Conservation (phyloP, 1,284 basidiomycete genomes). For the Pholiota adiposa region DNA sequence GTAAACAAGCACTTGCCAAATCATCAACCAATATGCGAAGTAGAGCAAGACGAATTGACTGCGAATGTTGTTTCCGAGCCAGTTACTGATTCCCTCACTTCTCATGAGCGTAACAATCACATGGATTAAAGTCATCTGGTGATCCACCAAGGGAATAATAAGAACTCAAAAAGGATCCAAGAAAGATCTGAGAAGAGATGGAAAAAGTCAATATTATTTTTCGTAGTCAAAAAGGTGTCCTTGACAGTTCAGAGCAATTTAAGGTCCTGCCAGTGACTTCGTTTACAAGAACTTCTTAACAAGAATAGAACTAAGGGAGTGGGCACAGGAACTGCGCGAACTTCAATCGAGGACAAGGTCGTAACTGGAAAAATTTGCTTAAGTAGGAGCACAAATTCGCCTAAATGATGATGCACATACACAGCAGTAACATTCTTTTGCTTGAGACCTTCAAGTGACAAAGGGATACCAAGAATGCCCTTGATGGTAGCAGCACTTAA, state of each 20-base stretch:
- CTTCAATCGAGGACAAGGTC: slow-evolving; percentile 1
- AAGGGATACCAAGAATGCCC: slow-evolving; percentile 35
- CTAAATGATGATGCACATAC: slow-evolving; percentile 24
- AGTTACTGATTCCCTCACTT: too few species aligned
- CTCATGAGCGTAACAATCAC: background rate
- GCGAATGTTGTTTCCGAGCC: background rate
- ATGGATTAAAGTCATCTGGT: background rate
- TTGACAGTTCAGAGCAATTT: background rate
- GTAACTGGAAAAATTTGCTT: background rate
- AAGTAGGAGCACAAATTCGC: background rate
- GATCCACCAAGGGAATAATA: background rate
- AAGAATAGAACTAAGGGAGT: too few species aligned
- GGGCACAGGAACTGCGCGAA: too few species aligned
- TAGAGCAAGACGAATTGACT: too few species aligned
- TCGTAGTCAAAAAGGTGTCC: background rate
- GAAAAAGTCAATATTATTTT: background rate
- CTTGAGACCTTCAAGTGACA: slow-evolving; percentile 35
- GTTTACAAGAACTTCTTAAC: too few species aligned
- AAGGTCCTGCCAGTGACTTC: too few species aligned
- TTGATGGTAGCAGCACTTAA: slow-evolving; percentile 33
- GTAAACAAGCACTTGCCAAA: too few species aligned
- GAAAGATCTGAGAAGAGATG: background rate
- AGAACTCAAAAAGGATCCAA: too few species aligned
- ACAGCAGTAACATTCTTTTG: slow-evolving; percentile 36
- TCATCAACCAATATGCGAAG: too few species aligned